A percentile compares a stretch with the other conserved stretches of the same genome.
phyloP scores from a whole-genome alignment of 2,329 filamentous ascomycete species.

The Cryphonectria parasitica region DNA sequence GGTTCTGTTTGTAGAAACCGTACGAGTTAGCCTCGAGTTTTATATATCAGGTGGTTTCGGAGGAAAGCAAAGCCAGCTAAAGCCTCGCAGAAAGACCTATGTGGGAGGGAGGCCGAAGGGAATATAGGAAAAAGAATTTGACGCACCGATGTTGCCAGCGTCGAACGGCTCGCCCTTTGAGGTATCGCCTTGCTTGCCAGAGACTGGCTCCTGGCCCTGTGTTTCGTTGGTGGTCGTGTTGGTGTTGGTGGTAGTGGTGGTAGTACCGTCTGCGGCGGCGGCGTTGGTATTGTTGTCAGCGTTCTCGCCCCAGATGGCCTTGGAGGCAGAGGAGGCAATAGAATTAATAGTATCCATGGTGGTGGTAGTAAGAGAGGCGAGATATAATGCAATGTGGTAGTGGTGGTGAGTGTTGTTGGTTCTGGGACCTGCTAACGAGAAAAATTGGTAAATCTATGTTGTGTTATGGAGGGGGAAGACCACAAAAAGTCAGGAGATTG shows the following conservation, averaged over 20 bases:
- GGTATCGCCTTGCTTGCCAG: slow-evolving; percentile 70
- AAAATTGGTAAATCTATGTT: not conserved
- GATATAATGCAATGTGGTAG: slow-evolving; percentile 15
- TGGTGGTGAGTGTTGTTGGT: not conserved
- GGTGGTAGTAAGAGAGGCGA: not conserved
- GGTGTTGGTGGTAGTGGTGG: slow-evolving; percentile 37
- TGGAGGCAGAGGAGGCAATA: slow-evolving; percentile 53
- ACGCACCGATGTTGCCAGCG: slow-evolving; percentile 69
- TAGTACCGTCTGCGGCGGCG: slow-evolving; percentile 41
- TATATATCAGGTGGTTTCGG: not conserved
- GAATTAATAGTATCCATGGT: slow-evolving; percentile 69
- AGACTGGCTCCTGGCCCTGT: slow-evolving; percentile 65
- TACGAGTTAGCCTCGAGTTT: not conserved
- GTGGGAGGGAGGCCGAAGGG: not conserved
- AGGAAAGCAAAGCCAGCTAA: too few relatives aligned
- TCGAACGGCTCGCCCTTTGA: slow-evolving; percentile 75
- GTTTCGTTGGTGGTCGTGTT: slow-evolving; percentile 47
- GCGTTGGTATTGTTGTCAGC: slow-evolving; percentile 32
- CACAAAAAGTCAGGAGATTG: not conserved
- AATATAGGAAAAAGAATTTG: not conserved
- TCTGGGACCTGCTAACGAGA: not conserved
- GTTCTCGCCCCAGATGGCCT: slow-evolving; percentile 52
- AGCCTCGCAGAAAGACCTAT: too few relatives aligned
- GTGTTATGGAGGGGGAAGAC: not conserved
- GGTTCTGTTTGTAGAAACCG: not conserved